phyloP scores from a whole-genome alignment of 306 rosid genomes.

The Oemleria cerasiformis region DNA sequence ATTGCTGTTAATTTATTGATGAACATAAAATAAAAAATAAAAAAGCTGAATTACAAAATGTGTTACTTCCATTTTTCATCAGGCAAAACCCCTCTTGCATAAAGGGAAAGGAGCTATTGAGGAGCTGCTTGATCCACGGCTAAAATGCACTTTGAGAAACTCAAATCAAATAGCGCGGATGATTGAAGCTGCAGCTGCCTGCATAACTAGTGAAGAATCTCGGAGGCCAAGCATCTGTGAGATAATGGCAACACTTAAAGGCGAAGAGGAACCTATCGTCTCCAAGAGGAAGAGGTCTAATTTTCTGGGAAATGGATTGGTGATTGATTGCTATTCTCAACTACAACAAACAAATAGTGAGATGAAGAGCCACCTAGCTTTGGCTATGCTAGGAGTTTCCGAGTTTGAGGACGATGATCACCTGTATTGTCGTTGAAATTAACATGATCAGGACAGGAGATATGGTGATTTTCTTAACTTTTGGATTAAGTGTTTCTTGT shows the following conservation, averaged over 20 bases:
- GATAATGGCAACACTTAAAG: constrained; percentile 77
- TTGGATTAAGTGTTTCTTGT: constrained; percentile 13
- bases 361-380: constrained; percentile 79
- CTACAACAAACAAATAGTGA: constrained; percentile 61
- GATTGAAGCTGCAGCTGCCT: constrained; percentile 89
- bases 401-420: constrained; percentile 87
- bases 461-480: neutral
- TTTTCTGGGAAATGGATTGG: constrained; percentile 74
- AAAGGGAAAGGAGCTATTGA: constrained; percentile 84
- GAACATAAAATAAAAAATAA: too few species aligned
- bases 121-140: constrained; percentile 79
- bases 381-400: constrained; percentile 92
- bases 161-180: constrained; percentile 69
- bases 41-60: too few species aligned
- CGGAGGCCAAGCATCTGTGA: constrained; percentile 74
- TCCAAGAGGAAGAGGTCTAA: constrained; percentile 65
- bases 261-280: constrained; percentile 52
- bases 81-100: constrained; percentile 87
- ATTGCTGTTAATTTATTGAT: too few species aligned
- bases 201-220: constrained; percentile 78
- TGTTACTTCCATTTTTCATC: constrained; percentile 19
- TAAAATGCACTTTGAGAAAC: constrained; percentile 48
- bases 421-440: constrained; percentile 54
- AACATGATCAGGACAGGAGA: too few species aligned
- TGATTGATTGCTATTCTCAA: constrained; percentile 71